Base-by-base conservation (phyloP, 148 eudicot genomes). In the Suaeda aralocaspica region DNA sequence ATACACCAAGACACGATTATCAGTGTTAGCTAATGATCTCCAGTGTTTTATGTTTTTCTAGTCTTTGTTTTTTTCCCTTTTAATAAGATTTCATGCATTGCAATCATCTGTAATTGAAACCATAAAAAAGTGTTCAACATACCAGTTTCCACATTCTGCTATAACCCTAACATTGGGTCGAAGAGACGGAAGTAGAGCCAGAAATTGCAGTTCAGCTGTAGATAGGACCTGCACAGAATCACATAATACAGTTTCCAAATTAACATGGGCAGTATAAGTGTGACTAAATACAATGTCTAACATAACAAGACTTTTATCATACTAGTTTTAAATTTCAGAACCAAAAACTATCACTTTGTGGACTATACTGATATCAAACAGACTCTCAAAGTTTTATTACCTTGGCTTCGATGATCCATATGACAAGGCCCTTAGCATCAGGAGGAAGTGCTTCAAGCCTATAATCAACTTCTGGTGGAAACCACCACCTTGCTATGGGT, bases 91-190 rank as follows among this genome's bases (percentile, higher is more conserved):
- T 15, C 18, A 45, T n/a, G 60, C 41, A 74, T 25, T 46, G 39
- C 48, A 70, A 22, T 6, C 7, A 55, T 31, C 19, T 24, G 45
- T 4, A 14, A 25, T 26, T 30, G 50, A n/a, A 50, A 41, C 31
- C 18, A 14, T n/a, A 10, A 14, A 28, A 53, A 21, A 30, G 10
- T 34, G n/a, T 48, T 46, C 2, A 26, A 53, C 48, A 67, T 83
- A 93, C 98, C 96, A 93, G 79, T 93, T 93, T 59, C 98, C 98
- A 48, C 98, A 90, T 81, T 90, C 98, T 49, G 98, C 96, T n/a
- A 90, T 74, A n/a, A 93, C 98, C 74, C 92, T 82, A 55, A 90
- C 96, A 59, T 74, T 84, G 51, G 98, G 96, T 72, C 98, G 73
- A 39, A 93, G 82, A n/a, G 93, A 70, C 4, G 98, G 98, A 73